Percentiles rank a stretch among this genome's conserved stretches.
These are phyloP conservation scores for Cercospora citrullina DNA, from an alignment of 2,329 filamentous ascomycete species.

Conservation along the genomic window DNA sequence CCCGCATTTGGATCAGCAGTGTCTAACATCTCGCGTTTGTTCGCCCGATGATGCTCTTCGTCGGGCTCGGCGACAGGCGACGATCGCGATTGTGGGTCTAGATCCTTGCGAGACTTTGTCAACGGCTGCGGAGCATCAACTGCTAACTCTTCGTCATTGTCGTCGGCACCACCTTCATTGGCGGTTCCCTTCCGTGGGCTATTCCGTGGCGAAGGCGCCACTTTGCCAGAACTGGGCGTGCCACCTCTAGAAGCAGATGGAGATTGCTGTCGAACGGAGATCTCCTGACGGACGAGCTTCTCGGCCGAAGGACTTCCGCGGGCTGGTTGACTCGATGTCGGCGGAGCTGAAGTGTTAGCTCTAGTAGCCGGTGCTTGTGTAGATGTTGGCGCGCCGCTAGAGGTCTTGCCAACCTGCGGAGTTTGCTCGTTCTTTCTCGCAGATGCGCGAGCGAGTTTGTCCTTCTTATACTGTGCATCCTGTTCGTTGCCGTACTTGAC, in stretches of 20 bases:
- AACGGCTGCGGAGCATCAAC: background rate
- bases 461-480: conserved; percentile 44
- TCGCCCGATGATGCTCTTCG: background rate
- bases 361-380: background rate
- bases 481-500: conserved; percentile 63
- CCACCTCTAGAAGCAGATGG: background rate
- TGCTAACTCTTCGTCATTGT: background rate
- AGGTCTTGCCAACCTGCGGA: background rate
- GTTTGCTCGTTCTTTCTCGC: conserved; percentile 7
- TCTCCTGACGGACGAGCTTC: background rate
- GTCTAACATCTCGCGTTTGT: background rate
- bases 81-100: background rate
- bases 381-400: background rate
- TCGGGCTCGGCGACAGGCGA: background rate
- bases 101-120: background rate
- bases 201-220: background rate
- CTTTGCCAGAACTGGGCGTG: background rate
- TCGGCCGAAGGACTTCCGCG: background rate
- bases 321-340: conserved; percentile 3
- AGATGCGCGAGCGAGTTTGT: conserved; percentile 18
- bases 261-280: background rate
- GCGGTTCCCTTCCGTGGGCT: background rate
- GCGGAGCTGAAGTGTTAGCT: background rate
- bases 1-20: background rate
- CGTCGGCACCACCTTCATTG: background rate